Evolutionary conservation across 78 protist genomes (phyloP).

Genomic region (Emiliania huxleyi): DNA sequence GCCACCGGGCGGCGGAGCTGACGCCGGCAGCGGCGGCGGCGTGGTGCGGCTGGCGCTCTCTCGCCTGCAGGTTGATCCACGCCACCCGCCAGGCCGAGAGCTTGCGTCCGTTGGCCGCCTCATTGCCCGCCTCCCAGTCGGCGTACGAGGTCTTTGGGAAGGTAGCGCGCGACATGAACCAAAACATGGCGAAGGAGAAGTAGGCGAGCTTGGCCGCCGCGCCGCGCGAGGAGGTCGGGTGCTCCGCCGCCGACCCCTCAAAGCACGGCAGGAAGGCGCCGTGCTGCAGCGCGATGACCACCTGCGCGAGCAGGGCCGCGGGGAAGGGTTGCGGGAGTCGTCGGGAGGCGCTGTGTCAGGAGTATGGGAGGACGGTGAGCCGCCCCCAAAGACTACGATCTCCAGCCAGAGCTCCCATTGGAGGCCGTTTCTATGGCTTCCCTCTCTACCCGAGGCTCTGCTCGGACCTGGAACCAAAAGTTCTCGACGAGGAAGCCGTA

Average conservation of each 20-base stretch:
- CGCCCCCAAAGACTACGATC: too few relatives aligned
- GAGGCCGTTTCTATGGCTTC: too few relatives aligned
- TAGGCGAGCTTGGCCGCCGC: neutral
- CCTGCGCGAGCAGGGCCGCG: too few relatives aligned
- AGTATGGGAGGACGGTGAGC: too few relatives aligned
- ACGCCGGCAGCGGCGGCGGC: too few relatives aligned
- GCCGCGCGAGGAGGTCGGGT: neutral
- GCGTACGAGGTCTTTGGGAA: neutral
- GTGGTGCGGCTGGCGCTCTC: too few relatives aligned
- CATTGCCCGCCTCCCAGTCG: neutral
- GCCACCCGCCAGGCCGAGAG: neutral
- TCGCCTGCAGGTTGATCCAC: neutral
- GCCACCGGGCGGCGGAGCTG: too few relatives aligned
- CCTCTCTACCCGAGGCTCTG: too few relatives aligned
- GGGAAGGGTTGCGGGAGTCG: too few relatives aligned
- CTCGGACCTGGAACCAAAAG: neutral
- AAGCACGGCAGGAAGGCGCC: neutral
- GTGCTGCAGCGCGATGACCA: neutral
- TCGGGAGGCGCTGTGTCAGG: too few relatives aligned
- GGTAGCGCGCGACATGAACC: neutral
- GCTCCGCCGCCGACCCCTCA: neutral
- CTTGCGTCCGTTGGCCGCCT: neutral
- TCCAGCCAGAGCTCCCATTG: too few relatives aligned
- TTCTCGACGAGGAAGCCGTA: neutral
- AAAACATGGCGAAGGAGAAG: neutral